Evolutionary conservation across 805 yeast genomes (phyloP).

Genomic region (Kuraishia ogatae): DNA sequence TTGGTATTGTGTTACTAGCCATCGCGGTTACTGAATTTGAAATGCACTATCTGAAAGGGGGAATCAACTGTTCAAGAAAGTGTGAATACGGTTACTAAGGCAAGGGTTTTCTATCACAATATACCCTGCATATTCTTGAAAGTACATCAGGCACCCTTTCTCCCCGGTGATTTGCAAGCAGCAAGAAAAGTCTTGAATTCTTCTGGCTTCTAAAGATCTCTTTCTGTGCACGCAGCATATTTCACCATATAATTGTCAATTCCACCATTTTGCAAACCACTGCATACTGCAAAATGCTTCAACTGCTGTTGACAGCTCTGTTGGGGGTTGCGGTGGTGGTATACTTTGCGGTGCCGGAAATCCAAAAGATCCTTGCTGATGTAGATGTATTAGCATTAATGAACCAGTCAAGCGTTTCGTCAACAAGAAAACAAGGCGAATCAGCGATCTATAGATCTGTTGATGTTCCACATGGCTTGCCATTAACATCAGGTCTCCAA

Average conservation of each 20-base stretch:
- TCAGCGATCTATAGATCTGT: slow-evolving; percentile 72
- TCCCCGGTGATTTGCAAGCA: too few relatives aligned
- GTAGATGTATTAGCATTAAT: slow-evolving; percentile 47
- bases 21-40: too few relatives aligned
- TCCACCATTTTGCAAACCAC: background rate
- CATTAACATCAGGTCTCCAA: slow-evolving; percentile 60
- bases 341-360: slow-evolving; percentile 6
- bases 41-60: too few relatives aligned
- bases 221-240: background rate
- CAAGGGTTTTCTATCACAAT: too few relatives aligned
- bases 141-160: too few relatives aligned
- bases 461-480: slow-evolving; percentile 63
- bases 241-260: background rate
- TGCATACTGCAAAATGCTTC: background rate
- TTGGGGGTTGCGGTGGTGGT: background rate
- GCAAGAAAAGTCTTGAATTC: too few relatives aligned
- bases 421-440: slow-evolving; percentile 58
- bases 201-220: too few relatives aligned
- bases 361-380: slow-evolving; percentile 34
- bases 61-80: too few relatives aligned
- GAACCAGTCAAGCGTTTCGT: slow-evolving; percentile 58
- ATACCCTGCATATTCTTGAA: too few relatives aligned
- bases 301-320: background rate
- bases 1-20: too few relatives aligned
- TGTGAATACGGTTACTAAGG: too few relatives aligned